Evolutionary conservation across 2,329 filamentous ascomycete genomes (phyloP).

Genomic region (Paramyrothecium roridum): DNA sequence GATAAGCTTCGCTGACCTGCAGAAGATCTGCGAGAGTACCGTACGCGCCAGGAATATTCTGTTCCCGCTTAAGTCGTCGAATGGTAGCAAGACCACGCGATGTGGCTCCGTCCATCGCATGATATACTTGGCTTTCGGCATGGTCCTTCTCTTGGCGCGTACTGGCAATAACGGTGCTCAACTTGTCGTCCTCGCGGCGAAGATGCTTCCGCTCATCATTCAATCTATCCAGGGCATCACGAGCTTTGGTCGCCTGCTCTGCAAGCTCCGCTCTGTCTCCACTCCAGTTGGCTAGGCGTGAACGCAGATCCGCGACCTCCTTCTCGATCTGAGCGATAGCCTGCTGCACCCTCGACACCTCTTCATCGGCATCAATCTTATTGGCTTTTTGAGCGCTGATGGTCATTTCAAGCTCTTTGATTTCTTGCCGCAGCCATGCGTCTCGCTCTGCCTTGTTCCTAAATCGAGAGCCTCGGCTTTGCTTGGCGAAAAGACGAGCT

Average conservation of each 20-base stretch:
- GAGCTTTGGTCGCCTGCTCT: constrained; percentile 71
- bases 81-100: constrained; percentile 85
- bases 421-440: constrained; percentile 74
- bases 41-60: constrained; percentile 81
- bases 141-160: constrained; percentile 73
- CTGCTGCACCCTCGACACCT: constrained; percentile 68
- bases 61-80: constrained; percentile 74
- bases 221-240: constrained; percentile 73
- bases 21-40: constrained; percentile 93
- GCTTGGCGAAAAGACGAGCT: constrained; percentile 84
- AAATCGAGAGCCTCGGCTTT: constrained; percentile 84
- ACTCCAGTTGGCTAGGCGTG: constrained; percentile 75
- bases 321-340: constrained; percentile 71
- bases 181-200: constrained; percentile 83
- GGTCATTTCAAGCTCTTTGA: constrained; percentile 73
- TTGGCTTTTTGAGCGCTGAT: constrained; percentile 81
- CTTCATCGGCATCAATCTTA: constrained; percentile 78
- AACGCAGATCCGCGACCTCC: constrained; percentile 67
- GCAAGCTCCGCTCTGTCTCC: constrained; percentile 69
- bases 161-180: constrained; percentile 73
- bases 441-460: constrained; percentile 87
- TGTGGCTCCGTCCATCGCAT: constrained; percentile 87
- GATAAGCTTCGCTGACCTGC: constrained; percentile 78
- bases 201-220: constrained; percentile 85
- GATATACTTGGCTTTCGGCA: constrained; percentile 73